These are phyloP conservation scores for Yarrowia alimentaria DNA, from an alignment of 805 yeast genomes.

Conservation along the genomic window DNA sequence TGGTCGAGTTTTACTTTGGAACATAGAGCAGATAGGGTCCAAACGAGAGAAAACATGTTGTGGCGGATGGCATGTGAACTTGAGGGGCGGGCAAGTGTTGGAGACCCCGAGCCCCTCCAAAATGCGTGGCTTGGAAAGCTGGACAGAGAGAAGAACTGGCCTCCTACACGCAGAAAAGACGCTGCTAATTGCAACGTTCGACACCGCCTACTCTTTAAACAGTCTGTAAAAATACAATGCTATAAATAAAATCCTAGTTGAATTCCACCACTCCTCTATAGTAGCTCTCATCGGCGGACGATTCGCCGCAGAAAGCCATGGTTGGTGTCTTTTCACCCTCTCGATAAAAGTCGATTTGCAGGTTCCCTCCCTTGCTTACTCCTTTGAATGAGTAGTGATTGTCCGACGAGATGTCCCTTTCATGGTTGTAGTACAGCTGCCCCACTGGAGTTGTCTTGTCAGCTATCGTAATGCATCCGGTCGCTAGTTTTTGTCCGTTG, in stretches of 20 bases:
- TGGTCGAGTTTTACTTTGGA: conserved; percentile 50
- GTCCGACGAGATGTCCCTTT: conserved; percentile 31
- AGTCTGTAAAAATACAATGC: conserved; percentile 23
- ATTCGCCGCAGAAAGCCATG: conserved; percentile 30
- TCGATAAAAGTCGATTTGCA: conserved; percentile 31
- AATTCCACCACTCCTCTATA: conserved; percentile 34
- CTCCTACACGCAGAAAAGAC: too few relatives aligned
- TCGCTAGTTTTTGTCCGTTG: conserved; percentile 30
- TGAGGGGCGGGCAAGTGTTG: too few relatives aligned
- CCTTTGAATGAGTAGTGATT: conserved; percentile 33
- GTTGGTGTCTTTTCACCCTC: conserved; percentile 29
- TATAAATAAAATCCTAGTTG: conserved; percentile 9
- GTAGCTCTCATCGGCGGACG: conserved; percentile 27
- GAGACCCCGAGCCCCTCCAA: too few relatives aligned
- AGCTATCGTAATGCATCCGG: conserved; percentile 30
- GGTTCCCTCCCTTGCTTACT: conserved; percentile 27
- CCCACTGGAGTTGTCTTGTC: conserved; percentile 29
- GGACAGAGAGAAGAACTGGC: too few relatives aligned
- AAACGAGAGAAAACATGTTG: background rate
- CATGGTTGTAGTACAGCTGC: conserved; percentile 32
- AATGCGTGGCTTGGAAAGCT: background rate
- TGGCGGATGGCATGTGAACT: too few relatives aligned
- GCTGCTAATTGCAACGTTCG: background rate
- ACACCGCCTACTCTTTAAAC: background rate
- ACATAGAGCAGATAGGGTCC: conserved; percentile 27